Base-by-base conservation (phyloP, 495 filamentous ascomycete genomes). In the Penicillium fimorum region DNA sequence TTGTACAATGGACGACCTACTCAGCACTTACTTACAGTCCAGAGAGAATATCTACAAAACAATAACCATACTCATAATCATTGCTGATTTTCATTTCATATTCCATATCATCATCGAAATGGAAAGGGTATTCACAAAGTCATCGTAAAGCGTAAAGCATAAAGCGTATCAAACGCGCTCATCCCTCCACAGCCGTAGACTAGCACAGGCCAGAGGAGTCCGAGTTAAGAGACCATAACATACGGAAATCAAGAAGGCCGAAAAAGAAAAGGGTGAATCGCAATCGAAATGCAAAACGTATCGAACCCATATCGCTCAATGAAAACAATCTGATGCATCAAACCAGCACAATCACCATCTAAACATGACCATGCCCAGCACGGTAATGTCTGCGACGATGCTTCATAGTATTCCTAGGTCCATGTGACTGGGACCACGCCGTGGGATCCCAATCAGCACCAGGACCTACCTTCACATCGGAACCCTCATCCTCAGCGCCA, bases 341-440 rank as follows among this genome's bases (percentile, higher is more conserved):
- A n/a, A 3, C 17, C 11, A 10, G 11, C 6, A 4, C 18, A n/a
- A 11, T 12, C 17, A 43, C 12, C 43, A 47, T 47, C 15, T 54
- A 54, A 11, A 22, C 15, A 46, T 54, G 51, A 13, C 17, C 29
- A 25, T 49, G 43, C 2, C 24, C 33, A 48, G 58, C n/a, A 44
- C 47, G 37, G 27, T 59, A 49, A n/a, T 50, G 51, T 1, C 43
- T 22, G 10, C 60, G 61, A 27, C 57, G 61, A 42, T 57, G 53
- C 50, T 55, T 63, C 50, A 44, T 38, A 4, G 45, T 32, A 12
- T 55, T 47, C 2, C 58, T 51, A 3, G 61, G 50, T 4, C 12
- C 55, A 10, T 38, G 47, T 3, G 45, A 42, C 20, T 8, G 24
- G n/a, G 3, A 17, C 35, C 0, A 38, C 35, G 15, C n/a, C 35